These are phyloP conservation scores for Isochrysis galbana DNA, from an alignment of 78 protist genomes.

Conservation along the genomic window DNA sequence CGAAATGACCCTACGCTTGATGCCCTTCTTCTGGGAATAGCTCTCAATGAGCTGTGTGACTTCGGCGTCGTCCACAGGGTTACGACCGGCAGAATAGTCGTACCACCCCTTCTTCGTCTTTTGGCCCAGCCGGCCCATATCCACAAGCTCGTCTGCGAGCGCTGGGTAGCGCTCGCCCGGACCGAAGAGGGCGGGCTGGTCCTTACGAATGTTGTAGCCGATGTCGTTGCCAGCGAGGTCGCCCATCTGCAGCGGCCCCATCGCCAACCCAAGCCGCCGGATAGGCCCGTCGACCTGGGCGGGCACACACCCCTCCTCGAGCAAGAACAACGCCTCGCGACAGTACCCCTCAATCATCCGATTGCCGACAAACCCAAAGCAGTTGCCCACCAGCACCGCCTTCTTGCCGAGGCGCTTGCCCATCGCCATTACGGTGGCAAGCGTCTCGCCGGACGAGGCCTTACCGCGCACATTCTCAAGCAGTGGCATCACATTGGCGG, in stretches of 20 bases:
- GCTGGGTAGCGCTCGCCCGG: not conserved
- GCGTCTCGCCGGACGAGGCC: not conserved
- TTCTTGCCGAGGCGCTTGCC: conserved; percentile 46
- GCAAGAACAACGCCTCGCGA: conserved; percentile 37
- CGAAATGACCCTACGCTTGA: not conserved
- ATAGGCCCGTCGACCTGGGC: conserved; percentile 49
- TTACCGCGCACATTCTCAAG: conserved; percentile 53
- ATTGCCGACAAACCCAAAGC: conserved; percentile 72
- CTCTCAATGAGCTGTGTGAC: not conserved
- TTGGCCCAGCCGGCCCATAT: conserved; percentile 46
- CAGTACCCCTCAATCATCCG: conserved; percentile 50
- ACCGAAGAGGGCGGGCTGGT: not conserved
- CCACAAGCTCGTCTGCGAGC: not conserved
- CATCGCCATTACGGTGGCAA: conserved; percentile 45
- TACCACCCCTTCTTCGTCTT: conserved; percentile 57
- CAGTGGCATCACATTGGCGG: conserved; percentile 77
- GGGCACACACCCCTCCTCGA: conserved; percentile 44
- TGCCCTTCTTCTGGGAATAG: not conserved
- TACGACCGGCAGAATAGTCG: conserved; percentile 40
- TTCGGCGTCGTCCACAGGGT: not conserved
- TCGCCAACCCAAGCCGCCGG: conserved; percentile 50
- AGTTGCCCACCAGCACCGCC: conserved; percentile 67
- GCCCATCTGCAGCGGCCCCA: conserved; percentile 64
- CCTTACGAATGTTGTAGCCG: not conserved
- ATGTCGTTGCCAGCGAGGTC: conserved; percentile 72